phyloP scores from a whole-genome alignment of 768 basidiomycete species.

The Tylopilus sp. region DNA sequence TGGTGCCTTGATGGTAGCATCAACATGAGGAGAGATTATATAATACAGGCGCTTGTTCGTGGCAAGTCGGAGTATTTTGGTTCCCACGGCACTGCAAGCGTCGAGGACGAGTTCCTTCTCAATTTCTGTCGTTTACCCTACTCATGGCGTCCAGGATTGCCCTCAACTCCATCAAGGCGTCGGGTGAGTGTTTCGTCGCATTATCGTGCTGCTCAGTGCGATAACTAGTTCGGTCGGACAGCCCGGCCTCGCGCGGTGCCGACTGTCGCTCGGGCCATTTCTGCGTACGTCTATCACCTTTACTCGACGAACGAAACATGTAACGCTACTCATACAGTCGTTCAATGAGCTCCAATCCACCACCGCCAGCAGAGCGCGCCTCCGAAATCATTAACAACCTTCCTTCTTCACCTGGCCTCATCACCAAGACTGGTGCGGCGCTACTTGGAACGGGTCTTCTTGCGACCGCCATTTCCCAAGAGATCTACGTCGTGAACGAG shows the following conservation, averaged over 20 bases:
- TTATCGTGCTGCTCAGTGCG: not conserved
- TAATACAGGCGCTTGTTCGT: slow-evolving; percentile 22
- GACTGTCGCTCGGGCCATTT: slow-evolving; percentile 42
- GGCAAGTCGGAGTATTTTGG: slow-evolving; percentile 29
- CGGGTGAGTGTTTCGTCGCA: slow-evolving; percentile 39
- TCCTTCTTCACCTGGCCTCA: slow-evolving; percentile 78
- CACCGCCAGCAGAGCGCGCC: slow-evolving; percentile 82
- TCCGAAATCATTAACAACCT: slow-evolving; percentile 86
- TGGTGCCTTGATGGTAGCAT: too few relatives aligned
- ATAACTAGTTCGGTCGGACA: slow-evolving; percentile 21
- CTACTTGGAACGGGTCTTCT: slow-evolving; percentile 85
- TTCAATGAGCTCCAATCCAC: slow-evolving; percentile 61
- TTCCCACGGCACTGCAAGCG: slow-evolving; percentile 26
- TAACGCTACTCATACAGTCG: slow-evolving; percentile 43
- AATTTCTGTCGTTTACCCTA: slow-evolving; percentile 4
- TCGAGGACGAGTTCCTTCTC: slow-evolving; percentile 2
- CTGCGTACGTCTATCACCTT: slow-evolving; percentile 40
- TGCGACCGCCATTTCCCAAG: slow-evolving; percentile 93
- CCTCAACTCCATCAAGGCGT: slow-evolving; percentile 58
- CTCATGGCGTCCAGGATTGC: slow-evolving; percentile 72
- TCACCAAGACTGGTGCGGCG: slow-evolving; percentile 94
- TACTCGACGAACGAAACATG: slow-evolving; percentile 2
- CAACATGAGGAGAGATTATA: too few relatives aligned
- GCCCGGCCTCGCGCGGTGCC: slow-evolving; percentile 56
- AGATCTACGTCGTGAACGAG: slow-evolving; percentile 97